Conservation (phyloP, 164 flowering plant genomes). For the Magnolia kwangsiensis region DNA sequence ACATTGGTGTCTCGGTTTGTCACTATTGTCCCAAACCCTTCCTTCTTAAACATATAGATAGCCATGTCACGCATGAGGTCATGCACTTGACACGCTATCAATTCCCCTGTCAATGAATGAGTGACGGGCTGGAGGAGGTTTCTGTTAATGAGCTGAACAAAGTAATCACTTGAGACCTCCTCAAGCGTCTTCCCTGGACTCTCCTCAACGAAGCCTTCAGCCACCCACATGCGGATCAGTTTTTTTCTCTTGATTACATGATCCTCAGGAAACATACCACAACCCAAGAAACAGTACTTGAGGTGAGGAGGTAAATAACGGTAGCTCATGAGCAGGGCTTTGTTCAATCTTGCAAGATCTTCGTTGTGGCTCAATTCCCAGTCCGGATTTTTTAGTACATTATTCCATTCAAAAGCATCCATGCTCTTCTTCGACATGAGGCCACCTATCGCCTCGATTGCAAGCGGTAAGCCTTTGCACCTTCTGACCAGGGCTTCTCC, state of each 20-base stretch:
- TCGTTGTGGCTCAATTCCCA: neutral
- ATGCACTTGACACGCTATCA: slow-evolving; percentile 29
- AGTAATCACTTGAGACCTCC: slow-evolving; percentile 44
- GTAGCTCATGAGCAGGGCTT: neutral
- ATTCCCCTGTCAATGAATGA: no score
- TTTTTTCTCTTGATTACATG: slow-evolving; percentile 29
- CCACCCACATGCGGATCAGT: slow-evolving; percentile 48
- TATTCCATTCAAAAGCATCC: neutral
- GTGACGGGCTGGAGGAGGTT: slow-evolving; percentile 26
- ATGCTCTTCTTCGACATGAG: neutral
- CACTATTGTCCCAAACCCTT: slow-evolving; percentile 1
- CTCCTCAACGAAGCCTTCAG: slow-evolving; percentile 41
- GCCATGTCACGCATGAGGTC: slow-evolving; percentile 45
- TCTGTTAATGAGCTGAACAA: slow-evolving; percentile 37
- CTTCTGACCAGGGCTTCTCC: neutral
- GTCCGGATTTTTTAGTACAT: neutral
- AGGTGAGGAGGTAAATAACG: neutral
- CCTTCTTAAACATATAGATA: slow-evolving; percentile 21
- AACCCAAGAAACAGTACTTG: slow-evolving; percentile 16
- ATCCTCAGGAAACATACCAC: slow-evolving; percentile 35
- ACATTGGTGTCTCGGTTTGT: neutral
- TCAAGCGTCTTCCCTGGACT: slow-evolving; percentile 35
- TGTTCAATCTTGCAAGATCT: neutral
- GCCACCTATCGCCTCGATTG: neutral
- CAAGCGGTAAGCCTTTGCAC: slow-evolving; percentile 7